Percentiles rank a stretch among this genome's conserved stretches.
These are phyloP conservation scores for Alternaria arbusti DNA, from an alignment of 2,329 filamentous ascomycete genomes.

Conservation along the genomic window DNA sequence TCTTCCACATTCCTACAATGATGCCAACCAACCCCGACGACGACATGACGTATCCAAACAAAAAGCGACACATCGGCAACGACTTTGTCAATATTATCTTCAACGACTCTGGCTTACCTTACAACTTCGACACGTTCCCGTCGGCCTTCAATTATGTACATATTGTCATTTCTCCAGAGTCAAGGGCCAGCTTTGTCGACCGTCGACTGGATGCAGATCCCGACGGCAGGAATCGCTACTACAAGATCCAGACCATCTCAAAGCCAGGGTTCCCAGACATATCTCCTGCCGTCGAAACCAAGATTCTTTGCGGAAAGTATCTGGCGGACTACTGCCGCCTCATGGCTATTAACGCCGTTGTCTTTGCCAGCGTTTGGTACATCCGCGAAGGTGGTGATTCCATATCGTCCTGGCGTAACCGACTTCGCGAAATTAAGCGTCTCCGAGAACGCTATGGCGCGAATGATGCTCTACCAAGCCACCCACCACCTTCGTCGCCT, in stretches of 20 bases:
- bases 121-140: conserved; percentile 88
- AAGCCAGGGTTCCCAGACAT: conserved; percentile 90
- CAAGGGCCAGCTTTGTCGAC: conserved; percentile 76
- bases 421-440: conserved; percentile 82
- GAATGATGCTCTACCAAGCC: conserved; percentile 14
- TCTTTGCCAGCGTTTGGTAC: conserved; percentile 91
- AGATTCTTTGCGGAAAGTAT: conserved; percentile 83
- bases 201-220: conserved; percentile 50
- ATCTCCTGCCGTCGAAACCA: conserved; percentile 85
- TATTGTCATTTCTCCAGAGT: conserved; percentile 92
- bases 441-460: conserved; percentile 68
- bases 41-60: conserved; percentile 75
- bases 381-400: conserved; percentile 79
- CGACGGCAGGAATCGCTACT: conserved; percentile 65
- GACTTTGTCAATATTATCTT: conserved; percentile 98
- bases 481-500: conserved; percentile 32
- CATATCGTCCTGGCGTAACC: conserved; percentile 86
- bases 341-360: conserved; percentile 88
- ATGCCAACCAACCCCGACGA: conserved; percentile 88
- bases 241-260: conserved; percentile 87
- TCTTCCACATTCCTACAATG: conserved; percentile 95
- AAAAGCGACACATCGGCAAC: conserved; percentile 96
- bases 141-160: conserved; percentile 97
- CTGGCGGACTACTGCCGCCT: conserved; percentile 86
- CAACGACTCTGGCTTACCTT: conserved; percentile 91